These are phyloP conservation scores for Xylariaceae sp. DNA, from an alignment of 2,329 filamentous ascomycete genomes.

Conservation along the genomic window DNA sequence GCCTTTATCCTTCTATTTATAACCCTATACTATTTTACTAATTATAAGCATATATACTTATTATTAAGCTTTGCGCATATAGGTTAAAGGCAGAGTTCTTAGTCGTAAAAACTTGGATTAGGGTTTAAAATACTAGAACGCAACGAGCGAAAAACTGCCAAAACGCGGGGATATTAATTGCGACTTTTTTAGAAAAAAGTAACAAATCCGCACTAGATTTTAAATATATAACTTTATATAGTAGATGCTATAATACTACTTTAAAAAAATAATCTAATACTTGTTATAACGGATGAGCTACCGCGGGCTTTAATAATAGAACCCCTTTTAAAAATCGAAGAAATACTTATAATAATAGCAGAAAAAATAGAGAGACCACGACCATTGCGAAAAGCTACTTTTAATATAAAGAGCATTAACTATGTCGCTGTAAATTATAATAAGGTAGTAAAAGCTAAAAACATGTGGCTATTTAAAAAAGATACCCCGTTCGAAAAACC, in stretches of 20 bases:
- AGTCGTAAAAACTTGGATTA: no score
- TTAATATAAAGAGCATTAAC: neutral
- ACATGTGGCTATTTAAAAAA: neutral
- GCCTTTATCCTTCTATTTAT: no score
- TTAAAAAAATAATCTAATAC: neutral
- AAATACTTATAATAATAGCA: neutral
- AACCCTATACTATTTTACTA: no score
- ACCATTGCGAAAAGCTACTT: no score
- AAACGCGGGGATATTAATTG: neutral
- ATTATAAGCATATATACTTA: no score
- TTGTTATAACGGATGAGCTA: neutral
- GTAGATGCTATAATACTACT: neutral
- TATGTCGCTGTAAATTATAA: neutral
- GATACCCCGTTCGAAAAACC: no score
- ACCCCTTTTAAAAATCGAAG: neutral
- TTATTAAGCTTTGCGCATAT: no score
- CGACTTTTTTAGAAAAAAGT: neutral
- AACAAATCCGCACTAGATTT: neutral
- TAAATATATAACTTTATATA: neutral
- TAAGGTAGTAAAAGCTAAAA: no score
- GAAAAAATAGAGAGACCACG: no score
- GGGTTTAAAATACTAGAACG: no score
- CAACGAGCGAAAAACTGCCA: no score
- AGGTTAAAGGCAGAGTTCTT: neutral
- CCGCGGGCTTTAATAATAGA: neutral